Base-by-base conservation (phyloP, 1,284 basidiomycete species). In the Leccinum proximum region DNA sequence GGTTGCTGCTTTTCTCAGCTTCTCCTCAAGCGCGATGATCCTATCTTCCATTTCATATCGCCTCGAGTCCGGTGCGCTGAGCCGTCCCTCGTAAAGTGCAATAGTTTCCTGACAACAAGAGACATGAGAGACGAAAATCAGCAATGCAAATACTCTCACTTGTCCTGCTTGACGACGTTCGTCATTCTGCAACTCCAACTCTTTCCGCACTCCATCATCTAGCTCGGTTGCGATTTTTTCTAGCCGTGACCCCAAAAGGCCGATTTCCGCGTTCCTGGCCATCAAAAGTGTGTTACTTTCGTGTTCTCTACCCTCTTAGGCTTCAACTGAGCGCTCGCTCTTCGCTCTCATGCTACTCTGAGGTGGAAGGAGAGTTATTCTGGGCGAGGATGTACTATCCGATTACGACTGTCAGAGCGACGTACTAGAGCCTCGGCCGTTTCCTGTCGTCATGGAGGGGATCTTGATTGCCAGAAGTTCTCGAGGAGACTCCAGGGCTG, bases 71-170 rank as follows among this genome's bases (percentile, higher is more conserved):
- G 87, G 84, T 2, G 81, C 81, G 65, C 84, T 89, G 26, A 96
- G 80, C 42, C 90, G 87, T 71, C 94, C 93, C 79, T 98, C 96
- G 72, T 97, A 97, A 45, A 97, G 80, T 42, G 92, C 92, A 68
- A 96, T 95, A 1, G 93, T 95, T 85, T 95, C 92, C 91, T 94
- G 70, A 64, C 57, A 61, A 56, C 61, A 42, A 30, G 30, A 35
- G 58, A 9, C 2, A 37, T 66, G 14, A 62, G 59, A 50, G 9
- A 67, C 67, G 16, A 67, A 42, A 61, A 67, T 38, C 37, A 61
- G 13, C 59, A 16, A 54, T 22, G 38, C 48, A 30, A 56, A 60
- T 37, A n/a, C 68, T 5, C 79, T 66, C 71, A 92, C 91, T 79
- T 93, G 91, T 26, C 95, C 94, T 22, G 94, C 94, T 66, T 84